Base-by-base conservation (phyloP, 106 monocot species). In the Xerophyta viscosa region DNA sequence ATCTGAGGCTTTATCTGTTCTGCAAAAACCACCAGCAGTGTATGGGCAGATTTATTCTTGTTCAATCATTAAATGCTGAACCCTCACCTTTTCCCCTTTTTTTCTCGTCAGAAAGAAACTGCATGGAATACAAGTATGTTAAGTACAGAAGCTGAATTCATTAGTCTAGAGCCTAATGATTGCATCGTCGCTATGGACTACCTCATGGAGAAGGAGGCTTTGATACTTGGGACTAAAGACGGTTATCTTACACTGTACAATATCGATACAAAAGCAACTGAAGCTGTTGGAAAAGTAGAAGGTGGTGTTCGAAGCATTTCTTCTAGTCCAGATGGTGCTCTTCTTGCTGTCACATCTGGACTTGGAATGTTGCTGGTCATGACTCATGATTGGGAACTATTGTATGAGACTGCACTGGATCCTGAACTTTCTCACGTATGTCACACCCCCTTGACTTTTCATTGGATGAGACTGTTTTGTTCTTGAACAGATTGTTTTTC, bases 301-400 rank as follows among this genome's bases (percentile, higher is more conserved):
- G 98, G 90, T 52, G 90, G 98, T 48, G 77, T 90, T 24, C 81
- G 60, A 49, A 61, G 63, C 64, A 74, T 98, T 52, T 49, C 74
- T 46, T 79, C 61, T 31, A 98, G 96, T 59, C 96, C 96, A 25
- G 90, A 98, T 77, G 96, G 96, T 61, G 85, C 76, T 61, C 79
- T 90, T 66, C 66, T 98, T 44, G 82, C 82, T 57, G 69, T 98
- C 28, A 77, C 82, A 31, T 54, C 79, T 75, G 90, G 90, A 36
- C 64, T 72, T 10, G 90, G 90, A 36, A 81, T 80, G 41, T 70
- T 90, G 37, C 64, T 98, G 29, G 66, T 86, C 33, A 83, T 98
- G 82, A 86, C 98, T 64, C 64, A 74, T 52, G 98, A 98, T 48
- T 98, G 98, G 98, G 86, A 96, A 63, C 78, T 98, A 24, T 49